Conservation (phyloP, 768 basidiomycete genomes). For the Tulasnella calospora region DNA sequence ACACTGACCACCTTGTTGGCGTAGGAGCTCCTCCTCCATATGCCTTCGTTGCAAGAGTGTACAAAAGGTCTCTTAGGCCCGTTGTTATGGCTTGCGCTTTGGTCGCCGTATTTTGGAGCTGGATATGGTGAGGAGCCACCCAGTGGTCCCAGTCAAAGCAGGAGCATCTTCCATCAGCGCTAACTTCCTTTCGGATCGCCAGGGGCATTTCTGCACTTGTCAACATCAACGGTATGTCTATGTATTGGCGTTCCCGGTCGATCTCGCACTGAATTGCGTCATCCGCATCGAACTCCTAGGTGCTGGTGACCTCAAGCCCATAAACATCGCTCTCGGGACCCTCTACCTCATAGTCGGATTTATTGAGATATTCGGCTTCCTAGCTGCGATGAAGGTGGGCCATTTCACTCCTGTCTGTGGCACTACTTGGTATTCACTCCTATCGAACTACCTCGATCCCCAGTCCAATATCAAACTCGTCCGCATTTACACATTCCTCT, state of each 20-base stretch:
- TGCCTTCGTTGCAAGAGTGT: slow-evolving; percentile 54
- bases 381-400: slow-evolving; percentile 50
- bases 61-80: slow-evolving; percentile 56
- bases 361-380: slow-evolving; percentile 55
- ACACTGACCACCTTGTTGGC: neutral
- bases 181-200: slow-evolving; percentile 29
- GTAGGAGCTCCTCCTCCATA: slow-evolving; percentile 53
- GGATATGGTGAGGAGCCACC: slow-evolving; percentile 52
- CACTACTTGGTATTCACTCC: neutral
- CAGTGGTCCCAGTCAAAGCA: neutral
- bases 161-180: slow-evolving; percentile 33
- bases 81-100: slow-evolving; percentile 45
- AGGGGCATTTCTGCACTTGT: neutral
- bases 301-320: neutral
- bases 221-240: neutral
- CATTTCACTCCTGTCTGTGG: neutral
- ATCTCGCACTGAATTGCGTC: neutral
- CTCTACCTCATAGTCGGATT: slow-evolving; percentile 49
- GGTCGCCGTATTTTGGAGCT: slow-evolving; percentile 53
- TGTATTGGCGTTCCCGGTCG: neutral
- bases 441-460: neutral
- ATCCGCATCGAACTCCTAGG: neutral
- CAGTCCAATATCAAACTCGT: slow-evolving; percentile 9
- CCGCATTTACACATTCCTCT: slow-evolving; percentile 14
- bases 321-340: slow-evolving; percentile 57